A percentile compares a stretch with the other conserved stretches of the same genome.
phyloP scores from a whole-genome alignment of 805 yeast species.

The Wickerhamiella galacta region DNA sequence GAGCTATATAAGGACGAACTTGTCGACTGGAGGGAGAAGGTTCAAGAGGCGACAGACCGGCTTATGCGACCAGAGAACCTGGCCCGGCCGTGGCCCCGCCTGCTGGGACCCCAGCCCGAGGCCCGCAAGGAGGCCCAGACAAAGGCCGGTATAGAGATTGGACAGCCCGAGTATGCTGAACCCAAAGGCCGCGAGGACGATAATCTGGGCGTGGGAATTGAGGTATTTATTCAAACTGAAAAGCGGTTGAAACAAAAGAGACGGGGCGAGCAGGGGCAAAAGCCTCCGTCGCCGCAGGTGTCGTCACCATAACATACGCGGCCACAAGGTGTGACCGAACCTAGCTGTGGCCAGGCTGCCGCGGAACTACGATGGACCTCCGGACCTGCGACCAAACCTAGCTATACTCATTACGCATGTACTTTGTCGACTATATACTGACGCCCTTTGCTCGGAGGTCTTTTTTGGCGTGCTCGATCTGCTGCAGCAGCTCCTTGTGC shows the following conservation, averaged over 20 bases:
- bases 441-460: constrained; percentile 41
- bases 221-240: constrained; percentile 75
- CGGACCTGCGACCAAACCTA: too few species aligned
- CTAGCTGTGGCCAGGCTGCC: too few species aligned
- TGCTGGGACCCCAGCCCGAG: constrained; percentile 35
- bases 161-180: constrained; percentile 1
- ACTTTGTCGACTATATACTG: too few species aligned
- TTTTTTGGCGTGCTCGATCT: constrained; percentile 46
- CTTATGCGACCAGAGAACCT: constrained; percentile 16
- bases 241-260: constrained; percentile 28
- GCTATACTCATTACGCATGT: too few species aligned
- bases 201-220: constrained; percentile 55
- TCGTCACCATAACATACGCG: too few species aligned
- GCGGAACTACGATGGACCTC: too few species aligned
- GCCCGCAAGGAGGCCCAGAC: constrained; percentile 15
- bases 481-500: constrained; percentile 40
- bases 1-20: constrained; percentile 78
- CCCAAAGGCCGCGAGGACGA: constrained; percentile 25
- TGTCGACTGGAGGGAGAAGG: constrained; percentile 61
- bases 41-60: constrained; percentile 30
- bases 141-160: constrained; percentile 4
- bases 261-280: too few species aligned
- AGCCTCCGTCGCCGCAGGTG: too few species aligned
- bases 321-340: too few species aligned
- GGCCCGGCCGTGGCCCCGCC: constrained; percentile 43